Base-by-base conservation (phyloP, 2,329 filamentous ascomycete genomes). In the Diaporthe sp. region DNA sequence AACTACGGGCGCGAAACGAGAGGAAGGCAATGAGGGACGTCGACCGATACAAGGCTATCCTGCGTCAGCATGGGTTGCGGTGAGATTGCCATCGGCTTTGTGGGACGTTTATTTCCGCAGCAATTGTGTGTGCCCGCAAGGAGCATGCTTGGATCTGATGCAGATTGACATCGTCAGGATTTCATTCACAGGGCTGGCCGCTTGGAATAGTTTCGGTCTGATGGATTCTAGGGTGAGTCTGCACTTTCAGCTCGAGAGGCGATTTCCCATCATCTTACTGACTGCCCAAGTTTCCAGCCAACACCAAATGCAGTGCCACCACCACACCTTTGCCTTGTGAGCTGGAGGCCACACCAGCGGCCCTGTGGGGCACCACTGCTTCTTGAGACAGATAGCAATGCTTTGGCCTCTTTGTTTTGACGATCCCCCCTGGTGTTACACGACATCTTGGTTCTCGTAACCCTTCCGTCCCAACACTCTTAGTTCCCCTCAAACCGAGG, bases 1-100 rank as follows among this genome's bases (percentile, higher is more conserved):
- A 75, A 47, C 66, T 70, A 27, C 35, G 66, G 27, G 71, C 68
- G n/a, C 56, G 59, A 30, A 72, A 73, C 44, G 68, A 68, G 30
- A 47, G 66, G 35, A 70, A 68, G 68, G 47, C 66, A 22, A 70
- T 56, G 59, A 50, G 68, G 66, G 74, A 75, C 30, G 65, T 80
- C 25, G 59, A 72, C 17, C 51, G 73, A 17, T 80, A 79, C 35
- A 77, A 79, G 61, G 76, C 76, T 2, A 66, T 80, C 19, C 47
- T 80, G 50, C 75, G 76, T 25, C 76, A 77, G 13, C 76, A 80
- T 56, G 78, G 79, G 4, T 69, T 77, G 42, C 65, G 70, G 42
- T 73, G 68, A 73, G 27, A 37, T 17, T 22, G 47, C 10, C 47
- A 27, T 22, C 44, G 55, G 56, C 27, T 32, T 37, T 51, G n/a